phyloP scores from a whole-genome alignment of 108 stramenopile species.

The Cyclostephanos invisitatus region DNA sequence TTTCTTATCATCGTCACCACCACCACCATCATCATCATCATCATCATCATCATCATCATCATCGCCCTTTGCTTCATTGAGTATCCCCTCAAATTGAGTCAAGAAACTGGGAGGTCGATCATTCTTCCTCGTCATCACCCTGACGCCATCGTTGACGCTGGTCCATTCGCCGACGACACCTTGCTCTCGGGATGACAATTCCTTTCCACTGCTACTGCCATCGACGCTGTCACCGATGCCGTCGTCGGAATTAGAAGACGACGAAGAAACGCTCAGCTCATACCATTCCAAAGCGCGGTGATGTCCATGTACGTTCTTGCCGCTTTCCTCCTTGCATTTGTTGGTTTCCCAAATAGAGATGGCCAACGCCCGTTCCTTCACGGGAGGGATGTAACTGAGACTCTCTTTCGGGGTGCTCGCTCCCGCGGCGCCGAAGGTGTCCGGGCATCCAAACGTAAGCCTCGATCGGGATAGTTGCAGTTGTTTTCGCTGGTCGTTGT shows the following conservation, averaged over 20 bases:
- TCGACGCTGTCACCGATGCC: conserved; percentile 4
- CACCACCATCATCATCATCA: neutral
- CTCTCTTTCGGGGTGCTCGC: conserved; percentile 4
- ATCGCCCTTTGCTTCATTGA: neutral
- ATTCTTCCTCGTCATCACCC: neutral
- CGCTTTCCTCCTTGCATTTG: conserved; percentile 6
- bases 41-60: neutral
- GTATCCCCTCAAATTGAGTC: neutral
- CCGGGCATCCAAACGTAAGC: conserved; percentile 18
- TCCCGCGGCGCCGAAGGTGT: conserved; percentile 33
- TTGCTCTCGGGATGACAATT: neutral
- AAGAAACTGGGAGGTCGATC: conserved; percentile 9
- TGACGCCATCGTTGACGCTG: neutral
- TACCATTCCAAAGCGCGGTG: conserved; percentile 21
- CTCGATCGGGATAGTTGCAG: neutral
- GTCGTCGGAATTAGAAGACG: neutral
- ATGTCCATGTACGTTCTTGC: conserved; percentile 20
- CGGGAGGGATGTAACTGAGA: conserved; percentile 25
- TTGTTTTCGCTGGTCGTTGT: neutral
- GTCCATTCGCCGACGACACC: neutral
- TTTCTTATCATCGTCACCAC: neutral
- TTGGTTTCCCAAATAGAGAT: conserved; percentile 25
- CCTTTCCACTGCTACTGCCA: neutral
- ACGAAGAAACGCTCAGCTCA: neutral
- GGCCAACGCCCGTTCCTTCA: conserved; percentile 28